phyloP scores from a whole-genome alignment of 2,329 filamentous ascomycete species.

The Verticillium tricorpus region DNA sequence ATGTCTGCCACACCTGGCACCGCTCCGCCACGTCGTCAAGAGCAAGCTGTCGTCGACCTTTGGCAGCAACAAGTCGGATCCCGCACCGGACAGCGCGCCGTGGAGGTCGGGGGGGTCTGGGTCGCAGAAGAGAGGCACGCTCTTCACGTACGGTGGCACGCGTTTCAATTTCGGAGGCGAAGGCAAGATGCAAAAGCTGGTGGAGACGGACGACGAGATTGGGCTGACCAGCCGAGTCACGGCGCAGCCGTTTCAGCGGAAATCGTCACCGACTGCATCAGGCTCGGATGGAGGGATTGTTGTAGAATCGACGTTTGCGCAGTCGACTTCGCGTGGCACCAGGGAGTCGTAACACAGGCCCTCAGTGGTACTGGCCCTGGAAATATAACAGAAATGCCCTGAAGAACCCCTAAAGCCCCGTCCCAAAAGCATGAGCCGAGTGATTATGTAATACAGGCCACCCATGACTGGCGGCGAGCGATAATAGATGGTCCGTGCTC shows the following conservation, averaged over 20 bases:
- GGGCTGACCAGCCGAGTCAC: constrained; percentile 3
- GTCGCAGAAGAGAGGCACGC: constrained; percentile 4
- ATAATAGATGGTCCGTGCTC: background rate
- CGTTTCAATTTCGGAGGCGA: constrained; percentile 1
- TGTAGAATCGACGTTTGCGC: too few species aligned
- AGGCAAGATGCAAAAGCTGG: constrained; percentile 1
- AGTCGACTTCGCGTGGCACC: too few species aligned
- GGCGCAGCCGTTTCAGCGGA: background rate
- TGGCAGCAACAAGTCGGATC: background rate
- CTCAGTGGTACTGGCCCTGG: too few species aligned
- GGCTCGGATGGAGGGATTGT: constrained; percentile 14
- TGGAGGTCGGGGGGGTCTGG: constrained; percentile 1
- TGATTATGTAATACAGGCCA: too few species aligned
- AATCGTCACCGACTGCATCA: background rate
- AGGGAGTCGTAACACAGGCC: too few species aligned
- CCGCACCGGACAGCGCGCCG: background rate
- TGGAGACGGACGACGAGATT: constrained; percentile 6
- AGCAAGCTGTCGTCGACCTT: constrained; percentile 1
- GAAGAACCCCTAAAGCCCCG: too few species aligned
- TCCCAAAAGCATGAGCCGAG: too few species aligned
- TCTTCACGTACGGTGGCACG: constrained; percentile 7
- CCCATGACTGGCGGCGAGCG: background rate
- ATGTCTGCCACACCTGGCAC: constrained; percentile 31
- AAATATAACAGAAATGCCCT: too few species aligned
- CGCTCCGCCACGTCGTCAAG: constrained; percentile 11